Conservation (phyloP, 345 rosid genomes). For the Schrenkiella parvula region DNA sequence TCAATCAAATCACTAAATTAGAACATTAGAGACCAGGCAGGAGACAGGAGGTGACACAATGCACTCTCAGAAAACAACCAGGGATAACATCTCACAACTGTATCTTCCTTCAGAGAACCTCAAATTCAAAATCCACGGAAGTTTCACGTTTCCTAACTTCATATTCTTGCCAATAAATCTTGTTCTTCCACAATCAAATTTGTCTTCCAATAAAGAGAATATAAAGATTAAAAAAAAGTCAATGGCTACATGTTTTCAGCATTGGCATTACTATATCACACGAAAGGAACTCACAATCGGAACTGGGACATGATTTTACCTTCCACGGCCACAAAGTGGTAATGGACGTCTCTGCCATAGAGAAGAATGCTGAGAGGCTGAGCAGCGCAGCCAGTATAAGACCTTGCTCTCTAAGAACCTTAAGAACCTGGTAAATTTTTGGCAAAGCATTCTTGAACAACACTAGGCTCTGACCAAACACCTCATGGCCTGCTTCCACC, state of each 20-base stretch:
- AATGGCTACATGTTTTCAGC: neutral
- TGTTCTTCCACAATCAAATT: neutral
- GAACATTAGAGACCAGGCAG: neutral
- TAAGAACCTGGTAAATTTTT: constrained; percentile 62
- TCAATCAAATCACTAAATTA: constrained; percentile 18
- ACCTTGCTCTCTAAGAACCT: constrained; percentile 77
- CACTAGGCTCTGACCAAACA: constrained; percentile 57
- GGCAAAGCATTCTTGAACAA: constrained; percentile 66
- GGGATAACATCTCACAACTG: neutral
- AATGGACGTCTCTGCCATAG: constrained; percentile 95
- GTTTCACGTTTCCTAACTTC: neutral
- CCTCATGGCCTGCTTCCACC: constrained; percentile 67
- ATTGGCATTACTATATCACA: neutral
- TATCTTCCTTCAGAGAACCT: neutral
- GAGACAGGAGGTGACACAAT: neutral
- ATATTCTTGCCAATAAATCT: neutral
- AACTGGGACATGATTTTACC: constrained; percentile 36
- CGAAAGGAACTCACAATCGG: neutral
- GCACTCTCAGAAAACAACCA: neutral
- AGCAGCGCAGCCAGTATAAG: constrained; percentile 63
- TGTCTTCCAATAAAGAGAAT: neutral
- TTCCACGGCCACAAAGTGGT: constrained; percentile 97
- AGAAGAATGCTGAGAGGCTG: constrained; percentile 82
- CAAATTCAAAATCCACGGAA: neutral
- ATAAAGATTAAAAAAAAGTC: neutral